These are phyloP conservation scores for Xylariales sp. DNA, from an alignment of 2,329 filamentous ascomycete species.

Conservation along the genomic window DNA sequence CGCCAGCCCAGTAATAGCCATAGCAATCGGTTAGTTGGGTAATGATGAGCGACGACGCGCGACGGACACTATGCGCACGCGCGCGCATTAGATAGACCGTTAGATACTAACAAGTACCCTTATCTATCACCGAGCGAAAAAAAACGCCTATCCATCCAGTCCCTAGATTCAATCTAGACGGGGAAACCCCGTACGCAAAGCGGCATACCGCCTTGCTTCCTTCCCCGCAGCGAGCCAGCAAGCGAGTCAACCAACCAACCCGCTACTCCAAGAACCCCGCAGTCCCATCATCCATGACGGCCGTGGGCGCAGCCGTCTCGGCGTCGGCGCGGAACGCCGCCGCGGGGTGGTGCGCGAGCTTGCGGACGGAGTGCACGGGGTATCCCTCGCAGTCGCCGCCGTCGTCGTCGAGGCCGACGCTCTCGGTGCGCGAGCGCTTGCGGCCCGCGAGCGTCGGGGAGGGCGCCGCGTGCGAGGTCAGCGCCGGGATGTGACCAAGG, in stretches of 20 bases:
- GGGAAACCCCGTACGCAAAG: too few species aligned
- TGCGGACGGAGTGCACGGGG: conserved; percentile 44
- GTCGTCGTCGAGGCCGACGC: conserved; percentile 43
- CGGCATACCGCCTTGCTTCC: too few species aligned
- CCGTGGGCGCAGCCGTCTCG: conserved; percentile 38
- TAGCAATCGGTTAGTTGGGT: too few species aligned
- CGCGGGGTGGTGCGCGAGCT: conserved; percentile 44
- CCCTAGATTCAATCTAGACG: too few species aligned
- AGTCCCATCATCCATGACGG: conserved; percentile 43
- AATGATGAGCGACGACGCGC: too few species aligned
- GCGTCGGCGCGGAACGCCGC: conserved; percentile 1
- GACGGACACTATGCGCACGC: too few species aligned
- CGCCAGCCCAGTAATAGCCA: too few species aligned
- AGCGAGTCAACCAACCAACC: not conserved
- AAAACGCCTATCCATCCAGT: too few species aligned
- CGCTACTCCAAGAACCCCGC: conserved; percentile 29
- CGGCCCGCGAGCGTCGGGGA: conserved; percentile 41
- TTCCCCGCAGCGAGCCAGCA: too few species aligned
- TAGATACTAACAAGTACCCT: too few species aligned
- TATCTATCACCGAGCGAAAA: too few species aligned
- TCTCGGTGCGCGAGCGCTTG: conserved; percentile 51
- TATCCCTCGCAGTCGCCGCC: conserved; percentile 40
- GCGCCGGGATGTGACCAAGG: not conserved
- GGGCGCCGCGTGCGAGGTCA: conserved; percentile 14
- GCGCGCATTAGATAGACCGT: too few species aligned